phyloP scores from a whole-genome alignment of 306 rosid genomes.

The Lathyrus sativus region DNA sequence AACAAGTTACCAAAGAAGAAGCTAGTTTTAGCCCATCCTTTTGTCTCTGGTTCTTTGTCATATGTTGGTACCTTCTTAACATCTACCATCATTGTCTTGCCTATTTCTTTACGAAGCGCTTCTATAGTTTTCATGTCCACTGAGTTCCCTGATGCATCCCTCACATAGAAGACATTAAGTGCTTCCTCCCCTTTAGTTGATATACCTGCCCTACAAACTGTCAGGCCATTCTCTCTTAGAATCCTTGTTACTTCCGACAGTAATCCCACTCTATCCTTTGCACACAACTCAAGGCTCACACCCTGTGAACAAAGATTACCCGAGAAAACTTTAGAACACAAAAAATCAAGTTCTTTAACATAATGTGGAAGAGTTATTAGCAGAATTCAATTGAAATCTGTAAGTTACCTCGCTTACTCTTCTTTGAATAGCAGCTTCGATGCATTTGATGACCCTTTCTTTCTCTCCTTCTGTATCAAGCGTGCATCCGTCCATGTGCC shows the following conservation, averaged over 20 bases:
- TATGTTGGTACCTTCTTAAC: slow-evolving; percentile 68
- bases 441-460: slow-evolving; percentile 84
- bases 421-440: slow-evolving; percentile 89
- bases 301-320: slow-evolving; percentile 48
- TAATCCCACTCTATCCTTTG: slow-evolving; percentile 78
- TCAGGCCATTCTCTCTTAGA: slow-evolving; percentile 70
- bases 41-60: slow-evolving; percentile 57
- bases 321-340: neutral
- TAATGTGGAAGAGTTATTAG: neutral
- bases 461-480: slow-evolving; percentile 86
- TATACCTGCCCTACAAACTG: slow-evolving; percentile 68
- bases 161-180: slow-evolving; percentile 74
- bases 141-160: slow-evolving; percentile 74
- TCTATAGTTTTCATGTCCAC: slow-evolving; percentile 64
- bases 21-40: slow-evolving; percentile 75
- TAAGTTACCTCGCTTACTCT: slow-evolving; percentile 76
- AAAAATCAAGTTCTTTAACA: slow-evolving; percentile 5
- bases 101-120: slow-evolving; percentile 70
- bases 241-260: slow-evolving; percentile 75
- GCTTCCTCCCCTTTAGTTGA: slow-evolving; percentile 78
- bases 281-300: slow-evolving; percentile 69
- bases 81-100: slow-evolving; percentile 63
- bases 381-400: slow-evolving; percentile 16
- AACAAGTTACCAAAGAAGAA: slow-evolving; percentile 87
- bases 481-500: slow-evolving; percentile 90